phyloP scores from a whole-genome alignment of 495 filamentous ascomycete genomes.

The Ascobolus immersus region DNA sequence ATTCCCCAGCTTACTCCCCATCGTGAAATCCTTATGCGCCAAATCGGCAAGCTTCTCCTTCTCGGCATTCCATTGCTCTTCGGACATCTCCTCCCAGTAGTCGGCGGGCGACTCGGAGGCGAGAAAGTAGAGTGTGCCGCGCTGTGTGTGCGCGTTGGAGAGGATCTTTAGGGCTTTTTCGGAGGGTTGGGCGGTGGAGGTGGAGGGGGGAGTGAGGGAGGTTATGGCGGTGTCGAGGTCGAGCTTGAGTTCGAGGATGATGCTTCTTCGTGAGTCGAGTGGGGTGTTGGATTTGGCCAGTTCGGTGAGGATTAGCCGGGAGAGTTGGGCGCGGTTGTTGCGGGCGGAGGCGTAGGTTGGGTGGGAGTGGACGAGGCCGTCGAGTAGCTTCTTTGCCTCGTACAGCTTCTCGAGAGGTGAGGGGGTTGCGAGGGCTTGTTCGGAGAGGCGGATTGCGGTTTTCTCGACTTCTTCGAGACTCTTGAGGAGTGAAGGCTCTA shows the following conservation, averaged over 20 bases:
- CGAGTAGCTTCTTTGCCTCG: slow-evolving; percentile 17
- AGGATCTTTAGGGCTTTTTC: slow-evolving; percentile 29
- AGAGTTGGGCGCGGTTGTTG: slow-evolving; percentile 52
- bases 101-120: slow-evolving; percentile 23
- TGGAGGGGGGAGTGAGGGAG: slow-evolving; percentile 33
- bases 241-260: slow-evolving; percentile 24
- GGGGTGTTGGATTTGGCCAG: no score
- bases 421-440: no score
- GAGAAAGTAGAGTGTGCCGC: slow-evolving; percentile 40
- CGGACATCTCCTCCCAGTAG: neutral
- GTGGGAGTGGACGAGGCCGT: slow-evolving; percentile 27
- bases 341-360: slow-evolving; percentile 48
- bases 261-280: slow-evolving; percentile 9
- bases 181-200: slow-evolving; percentile 28
- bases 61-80: slow-evolving; percentile 10
- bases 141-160: slow-evolving; percentile 47
- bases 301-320: slow-evolving; percentile 33
- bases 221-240: slow-evolving; percentile 43
- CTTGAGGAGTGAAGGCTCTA: slow-evolving; percentile 25
- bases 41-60: slow-evolving; percentile 3
- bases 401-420: slow-evolving; percentile 5
- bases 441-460: slow-evolving; percentile 18
- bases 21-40: neutral
- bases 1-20: no score
- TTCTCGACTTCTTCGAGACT: slow-evolving; percentile 26